These are phyloP conservation scores for Peronospora belbahrii DNA, from an alignment of 352 stramenopile species.

Conservation along the genomic window DNA sequence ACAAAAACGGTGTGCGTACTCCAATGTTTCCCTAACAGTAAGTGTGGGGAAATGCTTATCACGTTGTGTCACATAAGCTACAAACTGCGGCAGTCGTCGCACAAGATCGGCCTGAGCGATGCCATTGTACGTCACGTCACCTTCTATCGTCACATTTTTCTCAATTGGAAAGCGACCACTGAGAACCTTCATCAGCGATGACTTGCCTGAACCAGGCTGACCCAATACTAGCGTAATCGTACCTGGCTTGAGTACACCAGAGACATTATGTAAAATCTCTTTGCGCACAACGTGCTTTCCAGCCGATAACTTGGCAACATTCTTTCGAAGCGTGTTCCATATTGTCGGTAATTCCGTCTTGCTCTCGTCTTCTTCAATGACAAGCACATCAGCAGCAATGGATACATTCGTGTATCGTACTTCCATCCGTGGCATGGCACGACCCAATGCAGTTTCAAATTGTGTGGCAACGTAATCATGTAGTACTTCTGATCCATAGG, in stretches of 20 bases:
- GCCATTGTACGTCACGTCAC: constrained; percentile 27
- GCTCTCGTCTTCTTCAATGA: constrained; percentile 8
- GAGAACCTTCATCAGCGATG: constrained; percentile 17
- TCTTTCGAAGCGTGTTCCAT: constrained; percentile 27
- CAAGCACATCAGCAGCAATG: constrained; percentile 15
- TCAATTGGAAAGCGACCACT: constrained; percentile 15
- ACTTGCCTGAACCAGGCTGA: constrained; percentile 20
- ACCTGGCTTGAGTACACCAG: constrained; percentile 19
- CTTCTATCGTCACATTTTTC: constrained; percentile 18
- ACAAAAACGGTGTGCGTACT: constrained; percentile 68
- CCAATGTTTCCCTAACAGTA: constrained; percentile 29
- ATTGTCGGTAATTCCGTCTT: constrained; percentile 30
- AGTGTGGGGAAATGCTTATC: constrained; percentile 23
- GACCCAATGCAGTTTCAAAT: constrained; percentile 24
- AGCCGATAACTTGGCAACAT: constrained; percentile 13
- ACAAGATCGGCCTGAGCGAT: constrained; percentile 2
- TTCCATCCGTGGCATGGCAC: constrained; percentile 31
- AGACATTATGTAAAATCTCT: constrained; percentile 24
- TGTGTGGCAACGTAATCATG: constrained; percentile 23
- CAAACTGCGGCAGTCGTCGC: constrained; percentile 20
- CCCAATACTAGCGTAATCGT: constrained; percentile 30
- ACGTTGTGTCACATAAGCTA: constrained; percentile 22
- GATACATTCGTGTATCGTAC: constrained; percentile 19
- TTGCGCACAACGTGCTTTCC: constrained; percentile 29
- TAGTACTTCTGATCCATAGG: constrained; percentile 16